Evolutionary conservation across 257 asterid genomes (phyloP), one percentile per base, ranked within the genome.

Genomic region (Rehmannia glutinosa): DNA sequence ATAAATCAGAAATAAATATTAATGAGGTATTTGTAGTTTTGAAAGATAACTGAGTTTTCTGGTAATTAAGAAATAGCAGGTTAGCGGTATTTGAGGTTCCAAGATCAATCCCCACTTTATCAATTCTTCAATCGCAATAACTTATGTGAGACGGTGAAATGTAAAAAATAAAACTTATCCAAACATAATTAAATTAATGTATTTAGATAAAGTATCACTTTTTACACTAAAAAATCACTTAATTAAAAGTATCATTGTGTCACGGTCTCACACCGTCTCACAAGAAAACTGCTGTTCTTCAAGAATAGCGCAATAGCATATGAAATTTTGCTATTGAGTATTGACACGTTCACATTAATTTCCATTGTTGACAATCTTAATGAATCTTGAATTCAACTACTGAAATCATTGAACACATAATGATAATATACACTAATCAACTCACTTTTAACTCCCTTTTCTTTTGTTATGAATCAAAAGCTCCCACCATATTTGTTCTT

Each of bases 401-500:
- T 1, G 10, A 51, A 66, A 56, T 57, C 73, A 72, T 64, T 52
- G 23, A 21, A 6, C 35, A 10, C 33, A 38, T 24, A 66, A 55
- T 64, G 58, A 59, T 71, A 24, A 71, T 42, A 41, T 13, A 24
- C 33, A 68, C 35, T 46, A 68, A 17, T 35, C 55, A n/a, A 25
- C 71, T 58, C 47, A 55, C 49, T 70, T 71, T 11, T 35, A 66
- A 50, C 58, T 62, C 58, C 61, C 50, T 41, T 51, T 25, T 66
- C 2, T 51, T 25, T 66, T 4, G 42, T 69, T 57, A 43, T 62
- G 72, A 2, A 66, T 47, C 52, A 47, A 71, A 72, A 71, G 77
- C 75, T 57, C 64, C 46, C 50, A 69, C 75, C 64, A 68, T 62
- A 55, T 56, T 42, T 69, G 62, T 79, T 63, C 66, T 45, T 53